These are phyloP conservation scores for Talaromyces sp. DNA, from an alignment of 2,329 filamentous ascomycete genomes.

Conservation along the genomic window DNA sequence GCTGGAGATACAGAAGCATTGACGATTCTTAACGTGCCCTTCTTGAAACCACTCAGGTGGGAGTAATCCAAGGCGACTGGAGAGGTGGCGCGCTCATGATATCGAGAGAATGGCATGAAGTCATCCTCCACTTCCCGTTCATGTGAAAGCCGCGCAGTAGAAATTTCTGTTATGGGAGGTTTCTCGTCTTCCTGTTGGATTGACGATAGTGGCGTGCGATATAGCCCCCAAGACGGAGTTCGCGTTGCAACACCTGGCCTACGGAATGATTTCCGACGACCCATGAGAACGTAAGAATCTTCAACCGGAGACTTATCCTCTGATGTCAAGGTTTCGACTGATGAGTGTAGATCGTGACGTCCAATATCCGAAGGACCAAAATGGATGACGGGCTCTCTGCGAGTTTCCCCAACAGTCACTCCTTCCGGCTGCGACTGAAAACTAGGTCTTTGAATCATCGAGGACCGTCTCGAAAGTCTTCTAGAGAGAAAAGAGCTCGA, in stretches of 20 bases:
- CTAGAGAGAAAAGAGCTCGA: conserved; percentile 17
- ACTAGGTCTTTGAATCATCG: not conserved
- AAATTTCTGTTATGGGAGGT: conserved; percentile 14
- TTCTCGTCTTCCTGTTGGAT: conserved; percentile 25
- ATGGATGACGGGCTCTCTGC: conserved; percentile 28
- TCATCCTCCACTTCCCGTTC: conserved; percentile 17
- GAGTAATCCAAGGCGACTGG: conserved; percentile 35
- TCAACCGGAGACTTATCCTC: conserved; percentile 10
- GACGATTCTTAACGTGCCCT: conserved; percentile 40
- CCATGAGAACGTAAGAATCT: conserved; percentile 30
- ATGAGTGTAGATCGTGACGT: conserved; percentile 1
- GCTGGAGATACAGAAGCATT: conserved; percentile 39
- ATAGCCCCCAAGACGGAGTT: conserved; percentile 26
- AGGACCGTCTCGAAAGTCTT: conserved; percentile 13
- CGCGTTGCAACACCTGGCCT: conserved; percentile 37
- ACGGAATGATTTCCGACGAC: conserved; percentile 37
- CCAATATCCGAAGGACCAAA: conserved; percentile 26
- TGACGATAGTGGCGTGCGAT: conserved; percentile 23
- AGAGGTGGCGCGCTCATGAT: conserved; percentile 25
- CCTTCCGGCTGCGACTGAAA: conserved; percentile 8
- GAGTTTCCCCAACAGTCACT: conserved; percentile 17
- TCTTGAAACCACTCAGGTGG: conserved; percentile 40
- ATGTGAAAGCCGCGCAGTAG: conserved; percentile 14
- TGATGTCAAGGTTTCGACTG: conserved; percentile 28
- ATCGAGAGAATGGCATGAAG: conserved; percentile 17